Base-by-base conservation (phyloP, 306 rosid species). In the Canavalia ensiformis region DNA sequence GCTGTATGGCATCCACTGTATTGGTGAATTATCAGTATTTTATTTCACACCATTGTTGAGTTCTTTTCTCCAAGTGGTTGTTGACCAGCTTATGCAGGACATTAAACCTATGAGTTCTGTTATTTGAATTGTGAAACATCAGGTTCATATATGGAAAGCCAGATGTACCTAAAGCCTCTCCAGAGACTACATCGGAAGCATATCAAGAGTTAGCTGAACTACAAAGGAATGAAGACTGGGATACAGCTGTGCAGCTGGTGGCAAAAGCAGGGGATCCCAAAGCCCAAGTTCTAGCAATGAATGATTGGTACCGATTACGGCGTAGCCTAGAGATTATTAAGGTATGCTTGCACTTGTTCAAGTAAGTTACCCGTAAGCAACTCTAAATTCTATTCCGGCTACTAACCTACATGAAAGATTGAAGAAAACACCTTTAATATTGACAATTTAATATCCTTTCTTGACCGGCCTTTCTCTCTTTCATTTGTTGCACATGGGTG, bases 71-170 rank as follows among this genome's bases (percentile, higher is more conserved):
- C 56, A 65, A 68, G 65, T 72, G 51, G 29, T 72, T 83, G 34
- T 37, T 44, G 12, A 37, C 25, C 29, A 72, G 47, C 58, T 60
- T 60, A 72, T 50, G 25, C 28, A 77, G 86, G 34, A 28, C 50
- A 72, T 25, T 41, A 56, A 69, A 71, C 65, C 37, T 42, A 7
- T 68, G 60, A 74, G 39, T 71, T 74, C 4, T 60, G 42, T 47
- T 18, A 18, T 18, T 74, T 74, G 69, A 37, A 72, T 56, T 75
- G 79, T 84, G 35, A 68, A 85, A 75, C 51, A 52, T 54, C 81
- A 95, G 98, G 99, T 88, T 86, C 80, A 86, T 89, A 47, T 95
- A 95, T 80, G 98, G 99, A 65, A 95, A 93, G 84, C 99, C 99
- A 77, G 92, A 93, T 67, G 99, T 95, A 44, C 99, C 98, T 64